Percentiles rank a stretch among this genome's conserved stretches.
These are phyloP conservation scores for Corynespora cassiicola DNA, from an alignment of 2,329 filamentous ascomycete species.

Conservation along the genomic window DNA sequence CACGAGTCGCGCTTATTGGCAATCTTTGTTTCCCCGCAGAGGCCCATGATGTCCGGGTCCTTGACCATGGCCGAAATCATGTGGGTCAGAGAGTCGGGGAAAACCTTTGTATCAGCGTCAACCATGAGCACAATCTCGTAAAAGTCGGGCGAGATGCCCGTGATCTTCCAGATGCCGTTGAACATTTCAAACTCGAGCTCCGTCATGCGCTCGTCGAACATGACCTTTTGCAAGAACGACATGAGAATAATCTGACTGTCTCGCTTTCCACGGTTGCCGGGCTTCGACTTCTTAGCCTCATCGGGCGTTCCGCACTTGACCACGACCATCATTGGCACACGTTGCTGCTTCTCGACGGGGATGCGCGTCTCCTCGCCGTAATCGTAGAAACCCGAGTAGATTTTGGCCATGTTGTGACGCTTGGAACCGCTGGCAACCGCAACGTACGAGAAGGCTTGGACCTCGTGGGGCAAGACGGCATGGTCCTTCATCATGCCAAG, in stretches of 20 bases:
- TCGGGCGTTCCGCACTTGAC: constrained; percentile 95
- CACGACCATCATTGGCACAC: constrained; percentile 95
- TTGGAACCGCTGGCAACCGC: constrained; percentile 95
- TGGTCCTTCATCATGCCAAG: constrained; percentile 95
- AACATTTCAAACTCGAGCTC: constrained; percentile 99
- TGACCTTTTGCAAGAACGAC: constrained; percentile 99
- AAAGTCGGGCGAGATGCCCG: constrained; percentile 96
- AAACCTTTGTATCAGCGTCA: constrained; percentile 98
- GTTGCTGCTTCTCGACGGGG: constrained; percentile 86
- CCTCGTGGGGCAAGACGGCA: constrained; percentile 78
- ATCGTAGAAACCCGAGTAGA: constrained; percentile 98
- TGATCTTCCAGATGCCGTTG: constrained; percentile 98
- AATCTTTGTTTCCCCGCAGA: constrained; percentile 99
- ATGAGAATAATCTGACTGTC: constrained; percentile 99
- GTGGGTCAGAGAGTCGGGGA: constrained; percentile 96
- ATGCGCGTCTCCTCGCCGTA: constrained; percentile 84
- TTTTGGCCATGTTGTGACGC: constrained; percentile 99
- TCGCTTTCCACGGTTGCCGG: constrained; percentile 96
- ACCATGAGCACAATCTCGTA: constrained; percentile 99
- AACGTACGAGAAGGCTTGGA: constrained; percentile 92
- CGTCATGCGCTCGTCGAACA: constrained; percentile 99
- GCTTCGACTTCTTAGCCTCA: constrained; percentile 81
- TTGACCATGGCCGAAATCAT: constrained; percentile 99
- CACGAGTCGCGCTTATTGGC: constrained; percentile 95
- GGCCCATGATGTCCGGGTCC: constrained; percentile 98